Base-by-base conservation (phyloP, 176 grass and related monocot species). In the Elaeis guineensis region DNA sequence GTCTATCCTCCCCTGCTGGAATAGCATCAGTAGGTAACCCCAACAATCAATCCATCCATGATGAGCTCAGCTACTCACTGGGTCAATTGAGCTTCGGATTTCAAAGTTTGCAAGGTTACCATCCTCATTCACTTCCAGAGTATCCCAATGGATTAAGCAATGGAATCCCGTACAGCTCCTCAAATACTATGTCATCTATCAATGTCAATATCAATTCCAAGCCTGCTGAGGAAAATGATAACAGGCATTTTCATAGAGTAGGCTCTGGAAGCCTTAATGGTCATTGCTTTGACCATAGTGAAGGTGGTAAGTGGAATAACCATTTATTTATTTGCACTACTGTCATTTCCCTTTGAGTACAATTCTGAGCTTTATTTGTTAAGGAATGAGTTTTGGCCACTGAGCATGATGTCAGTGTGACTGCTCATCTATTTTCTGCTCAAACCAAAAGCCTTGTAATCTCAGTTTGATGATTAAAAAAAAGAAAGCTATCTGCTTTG, bases 121-220 rank as follows among this genome's bases (percentile, higher is more conserved):
- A 79, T 51, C 59, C 78, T 66, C 68, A 76, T n/a, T 90, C 82
- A 14, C 65, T 90, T 55, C 82, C 79, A n/a, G 82, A 85, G 21
- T 52, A 16, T 76, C 63, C 79, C 17, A 66, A 64, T 39, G 16
- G 69, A 50, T 23, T 79, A 25, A 68, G 49, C 49, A 82, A 82
- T 56, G 65, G 52, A 17, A 68, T 55, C 26, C 52, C 52, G 20
- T 23, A 18, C 18, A 73, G 50, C 56, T 12, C 35, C 35, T 82
- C 82, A 57, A 82, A 79, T 54, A 62, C 59, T 3, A 82, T 76
- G 26, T 29, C 82, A 59, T 49, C 66, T 15, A 51, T 23, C 67
- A 55, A 52, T 50, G 61, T 77, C 50, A 81, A 56, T 62, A 50
- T 67, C 30, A 69, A 55, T 78, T 77, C 80, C 51, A 85, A 64